phyloP scores from a whole-genome alignment of 1,284 basidiomycete species.

The Apiotrichum siamense region DNA sequence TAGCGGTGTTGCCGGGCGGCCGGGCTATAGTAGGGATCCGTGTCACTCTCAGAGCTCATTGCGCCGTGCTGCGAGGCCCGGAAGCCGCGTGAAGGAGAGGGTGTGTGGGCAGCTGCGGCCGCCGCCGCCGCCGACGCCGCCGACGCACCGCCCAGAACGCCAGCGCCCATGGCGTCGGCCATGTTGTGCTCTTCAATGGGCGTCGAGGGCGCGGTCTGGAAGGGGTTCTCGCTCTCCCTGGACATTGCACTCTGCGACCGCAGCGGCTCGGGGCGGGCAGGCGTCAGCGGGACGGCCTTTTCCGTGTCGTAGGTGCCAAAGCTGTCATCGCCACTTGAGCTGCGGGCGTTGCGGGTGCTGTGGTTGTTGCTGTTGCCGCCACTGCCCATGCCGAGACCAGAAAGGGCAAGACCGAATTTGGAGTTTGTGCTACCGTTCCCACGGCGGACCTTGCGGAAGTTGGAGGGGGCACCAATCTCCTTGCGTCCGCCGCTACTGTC shows the following conservation, averaged over 20 bases:
- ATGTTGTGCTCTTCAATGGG: slow-evolving; percentile 7
- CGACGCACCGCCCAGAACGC: background rate
- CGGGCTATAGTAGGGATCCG: no score
- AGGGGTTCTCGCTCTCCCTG: slow-evolving; percentile 8
- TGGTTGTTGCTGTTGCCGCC: no score
- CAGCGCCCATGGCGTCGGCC: background rate
- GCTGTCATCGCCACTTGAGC: background rate
- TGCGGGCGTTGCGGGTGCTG: background rate
- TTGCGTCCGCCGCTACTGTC: background rate
- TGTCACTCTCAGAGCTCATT: no score
- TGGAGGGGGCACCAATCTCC: slow-evolving; percentile 4
- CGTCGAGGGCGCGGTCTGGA: slow-evolving; percentile 14
- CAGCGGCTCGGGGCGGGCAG: background rate
- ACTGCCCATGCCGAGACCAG: background rate
- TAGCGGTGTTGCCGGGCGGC: background rate
- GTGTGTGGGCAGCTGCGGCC: no score
- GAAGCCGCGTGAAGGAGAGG: no score
- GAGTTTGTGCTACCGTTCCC: background rate
- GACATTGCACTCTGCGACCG: background rate
- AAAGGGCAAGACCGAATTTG: background rate
- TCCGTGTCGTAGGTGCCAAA: background rate
- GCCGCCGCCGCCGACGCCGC: no score
- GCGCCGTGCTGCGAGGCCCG: no score
- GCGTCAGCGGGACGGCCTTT: background rate
- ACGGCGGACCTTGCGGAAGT: slow-evolving; percentile 10